Conservation (phyloP, 2,329 filamentous ascomycete genomes). For the Uncinocarpus reesii region DNA sequence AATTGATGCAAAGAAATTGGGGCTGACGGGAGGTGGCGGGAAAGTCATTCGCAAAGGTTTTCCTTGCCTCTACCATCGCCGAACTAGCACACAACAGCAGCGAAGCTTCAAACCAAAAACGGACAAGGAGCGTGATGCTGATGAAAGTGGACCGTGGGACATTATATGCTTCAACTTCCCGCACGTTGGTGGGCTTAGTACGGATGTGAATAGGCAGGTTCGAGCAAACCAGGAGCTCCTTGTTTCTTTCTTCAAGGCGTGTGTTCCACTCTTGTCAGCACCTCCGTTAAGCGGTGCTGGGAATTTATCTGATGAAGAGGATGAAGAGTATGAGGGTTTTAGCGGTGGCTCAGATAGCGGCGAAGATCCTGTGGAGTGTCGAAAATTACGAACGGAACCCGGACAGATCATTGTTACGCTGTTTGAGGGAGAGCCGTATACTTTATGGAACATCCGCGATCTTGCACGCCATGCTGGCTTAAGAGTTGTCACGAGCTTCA, state of each 20-base stretch:
- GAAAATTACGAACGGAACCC: slow-evolving; percentile 23
- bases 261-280: slow-evolving; percentile 32
- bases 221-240: slow-evolving; percentile 66
- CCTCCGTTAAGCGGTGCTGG: slow-evolving; percentile 19
- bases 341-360: slow-evolving; percentile 6
- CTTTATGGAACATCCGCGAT: slow-evolving; percentile 87
- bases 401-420: slow-evolving; percentile 66
- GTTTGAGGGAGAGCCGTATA: slow-evolving; percentile 91
- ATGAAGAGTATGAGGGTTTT: slow-evolving; percentile 15
- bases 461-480: slow-evolving; percentile 60
- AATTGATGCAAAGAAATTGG: slow-evolving; percentile 37
- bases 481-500: slow-evolving; percentile 39
- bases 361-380: slow-evolving; percentile 9
- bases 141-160: slow-evolving; percentile 48
- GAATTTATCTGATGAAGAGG: slow-evolving; percentile 18
- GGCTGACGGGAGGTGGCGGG: slow-evolving; percentile 27
- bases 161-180: slow-evolving; percentile 93
- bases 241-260: slow-evolving; percentile 40
- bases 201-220: slow-evolving; percentile 89
- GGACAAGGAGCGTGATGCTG: slow-evolving; percentile 12
- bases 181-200: slow-evolving; percentile 83
- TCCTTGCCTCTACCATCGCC: slow-evolving; percentile 18
- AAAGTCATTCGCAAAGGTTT: slow-evolving; percentile 38
- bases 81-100: background rate
- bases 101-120: background rate